Evolutionary conservation across 768 basidiomycete species (phyloP), one percentile per base, ranked within the genome.

Genomic region (Lactarius sp.): DNA sequence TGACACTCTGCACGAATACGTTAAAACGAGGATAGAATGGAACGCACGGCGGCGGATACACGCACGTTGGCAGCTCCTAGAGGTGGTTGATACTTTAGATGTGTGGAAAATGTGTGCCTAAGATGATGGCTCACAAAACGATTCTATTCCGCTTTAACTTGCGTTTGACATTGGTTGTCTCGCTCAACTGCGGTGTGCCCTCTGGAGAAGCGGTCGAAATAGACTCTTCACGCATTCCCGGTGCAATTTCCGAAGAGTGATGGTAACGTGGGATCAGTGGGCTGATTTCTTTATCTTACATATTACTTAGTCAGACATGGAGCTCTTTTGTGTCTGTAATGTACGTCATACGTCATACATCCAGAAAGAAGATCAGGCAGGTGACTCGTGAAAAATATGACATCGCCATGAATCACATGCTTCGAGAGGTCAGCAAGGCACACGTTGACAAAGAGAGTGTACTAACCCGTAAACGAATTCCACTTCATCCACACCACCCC

Each of bases 401-500:
- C 42, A 44, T 44, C 47, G 37, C 49, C 36, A 34, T 18, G n/a
- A 20, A 54, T 60, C 41, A 65, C 64, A 65, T 65, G 49, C 64
- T 60, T 33, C 44, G 9, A 20, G 33, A 42, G 18, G 61, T 54
- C 22, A 64, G 46, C n/a, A 41, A 3, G 3, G 10, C 22, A 33
- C 39, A 16, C 9, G 6, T 7, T 3, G 33, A 36, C 2, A 31
- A 59, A 33, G 16, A 22, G 6, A 34, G 36, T 34, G 60, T 50
- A 80, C 86, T 73, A 73, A 86, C 89, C 90, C 90, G 68, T 91
- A 92, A 62, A 86, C 90, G 74, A 90, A 91, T 71, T 94, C 92
- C 7, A 94, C 92, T 74, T 94, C 92, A 68, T 94, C 92, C 16
- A 94, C 91, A 55, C 92, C 88, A 22, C 85, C 91, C 1, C 88